Evolutionary conservation across 2,329 filamentous ascomycete species (phyloP).

Genomic region (Alternaria longipes): DNA sequence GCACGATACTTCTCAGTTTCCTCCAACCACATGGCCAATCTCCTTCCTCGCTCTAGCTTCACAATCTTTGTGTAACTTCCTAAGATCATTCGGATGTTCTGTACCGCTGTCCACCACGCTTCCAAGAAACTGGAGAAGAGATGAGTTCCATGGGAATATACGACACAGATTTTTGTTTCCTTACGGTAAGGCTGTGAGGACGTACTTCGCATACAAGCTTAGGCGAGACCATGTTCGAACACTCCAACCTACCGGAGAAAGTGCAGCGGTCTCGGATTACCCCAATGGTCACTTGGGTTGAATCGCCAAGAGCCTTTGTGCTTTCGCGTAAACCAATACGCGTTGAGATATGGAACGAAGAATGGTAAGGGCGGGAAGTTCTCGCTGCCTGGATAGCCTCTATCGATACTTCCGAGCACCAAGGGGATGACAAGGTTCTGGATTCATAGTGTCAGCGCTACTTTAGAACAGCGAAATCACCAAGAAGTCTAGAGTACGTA

Average conservation of each 20-base stretch:
- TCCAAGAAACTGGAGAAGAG: background rate
- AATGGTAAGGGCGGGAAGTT: conserved; percentile 47
- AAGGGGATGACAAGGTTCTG: conserved; percentile 40
- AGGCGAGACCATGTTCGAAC: background rate
- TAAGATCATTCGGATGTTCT: background rate
- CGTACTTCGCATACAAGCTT: background rate
- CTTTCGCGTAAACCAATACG: conserved; percentile 43
- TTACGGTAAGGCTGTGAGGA: background rate
- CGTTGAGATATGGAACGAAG: conserved; percentile 48
- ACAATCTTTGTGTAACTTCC: background rate
- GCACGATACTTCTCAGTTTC: background rate
- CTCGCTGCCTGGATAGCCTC: conserved; percentile 42
- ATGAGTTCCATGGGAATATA: too few species aligned
- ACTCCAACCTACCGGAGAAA: conserved; percentile 6
- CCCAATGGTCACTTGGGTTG: conserved; percentile 47
- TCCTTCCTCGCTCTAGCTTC: background rate
- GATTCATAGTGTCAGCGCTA: background rate
- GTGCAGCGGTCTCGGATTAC: conserved; percentile 34
- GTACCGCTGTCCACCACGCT: too few species aligned
- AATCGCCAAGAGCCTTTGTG: conserved; percentile 47
- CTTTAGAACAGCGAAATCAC: background rate
- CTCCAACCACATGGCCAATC: background rate
- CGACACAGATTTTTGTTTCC: background rate
- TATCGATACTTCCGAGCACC: conserved; percentile 47
- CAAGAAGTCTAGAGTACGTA: background rate